These are phyloP conservation scores for Bryoerythrophyllum caledonicum DNA, from an alignment of 225 moss, liverwort and hornwort genomes.

Conservation along the genomic window DNA sequence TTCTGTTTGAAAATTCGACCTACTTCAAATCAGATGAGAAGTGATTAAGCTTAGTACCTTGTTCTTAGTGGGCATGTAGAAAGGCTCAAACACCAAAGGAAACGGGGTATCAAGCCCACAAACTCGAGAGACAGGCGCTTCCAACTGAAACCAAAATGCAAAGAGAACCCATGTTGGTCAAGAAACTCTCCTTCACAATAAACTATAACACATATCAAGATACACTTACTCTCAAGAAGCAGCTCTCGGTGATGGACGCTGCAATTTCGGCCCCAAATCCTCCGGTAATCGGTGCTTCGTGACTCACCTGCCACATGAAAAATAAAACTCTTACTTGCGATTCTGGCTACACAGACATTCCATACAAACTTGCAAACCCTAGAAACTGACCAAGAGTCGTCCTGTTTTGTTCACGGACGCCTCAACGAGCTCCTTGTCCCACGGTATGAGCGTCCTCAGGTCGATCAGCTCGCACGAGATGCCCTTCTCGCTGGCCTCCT, in stretches of 20 bases:
- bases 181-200: neutral
- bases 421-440: constrained; percentile 88
- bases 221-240: constrained; percentile 82
- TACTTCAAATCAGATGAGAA: neutral
- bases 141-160: constrained; percentile 59
- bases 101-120: constrained; percentile 98
- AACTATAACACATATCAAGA: neutral
- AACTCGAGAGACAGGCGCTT: constrained; percentile 90
- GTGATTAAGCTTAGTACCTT: constrained; percentile 48
- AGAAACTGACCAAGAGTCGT: constrained; percentile 61
- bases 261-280: constrained; percentile 98
- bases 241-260: constrained; percentile 85
- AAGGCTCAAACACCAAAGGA: constrained; percentile 90
- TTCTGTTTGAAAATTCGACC: neutral
- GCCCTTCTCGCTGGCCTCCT: constrained; percentile 73
- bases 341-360: neutral
- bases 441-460: constrained; percentile 85
- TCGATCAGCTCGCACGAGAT: constrained; percentile 97
- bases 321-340: constrained; percentile 17
- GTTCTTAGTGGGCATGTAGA: constrained; percentile 96
- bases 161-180: neutral
- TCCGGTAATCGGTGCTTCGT: constrained; percentile 94
- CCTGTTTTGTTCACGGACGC: constrained; percentile 95
- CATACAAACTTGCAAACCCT: neutral
- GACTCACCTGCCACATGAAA: constrained; percentile 69